Conservation (phyloP, 257 asterid genomes). For the Nyctanthes arbortristis region DNA sequence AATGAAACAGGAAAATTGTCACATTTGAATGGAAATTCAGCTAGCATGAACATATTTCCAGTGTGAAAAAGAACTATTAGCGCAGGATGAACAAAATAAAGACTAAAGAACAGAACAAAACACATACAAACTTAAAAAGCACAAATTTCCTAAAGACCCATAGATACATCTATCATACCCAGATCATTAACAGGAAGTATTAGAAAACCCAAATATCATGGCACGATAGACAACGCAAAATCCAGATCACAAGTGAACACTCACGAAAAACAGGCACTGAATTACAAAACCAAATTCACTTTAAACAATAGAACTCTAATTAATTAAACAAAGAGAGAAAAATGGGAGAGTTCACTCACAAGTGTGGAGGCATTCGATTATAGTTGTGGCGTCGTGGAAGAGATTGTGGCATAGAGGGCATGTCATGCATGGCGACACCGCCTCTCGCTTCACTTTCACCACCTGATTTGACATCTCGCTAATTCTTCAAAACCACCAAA, state of each 20-base stretch:
- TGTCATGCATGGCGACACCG: constrained; percentile 95
- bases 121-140: background rate
- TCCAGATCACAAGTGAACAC: constrained; percentile 38
- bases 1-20: constrained; percentile 28
- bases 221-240: constrained; percentile 5
- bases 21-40: constrained; percentile 11
- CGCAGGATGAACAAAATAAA: background rate
- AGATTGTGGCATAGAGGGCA: constrained; percentile 91
- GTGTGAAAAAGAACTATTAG: no score
- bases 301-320: background rate
- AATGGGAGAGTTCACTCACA: constrained; percentile 47
- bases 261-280: constrained; percentile 19
- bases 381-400: constrained; percentile 88
- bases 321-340: constrained; percentile 3
- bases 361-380: constrained; percentile 96
- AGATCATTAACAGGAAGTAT: constrained; percentile 25
- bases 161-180: constrained; percentile 20
- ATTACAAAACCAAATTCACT: constrained; percentile 5
- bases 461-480: constrained; percentile 89
- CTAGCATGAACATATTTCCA: constrained; percentile 20
- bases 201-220: constrained; percentile 17
- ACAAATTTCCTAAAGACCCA: constrained; percentile 2
- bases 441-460: constrained; percentile 69
- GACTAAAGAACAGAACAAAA: constrained; percentile 1
- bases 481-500: constrained; percentile 35